Evolutionary conservation across 352 stramenopile genomes (phyloP), one percentile per base, ranked within the genome.

Genomic region (Phytophthora parvispora): DNA sequence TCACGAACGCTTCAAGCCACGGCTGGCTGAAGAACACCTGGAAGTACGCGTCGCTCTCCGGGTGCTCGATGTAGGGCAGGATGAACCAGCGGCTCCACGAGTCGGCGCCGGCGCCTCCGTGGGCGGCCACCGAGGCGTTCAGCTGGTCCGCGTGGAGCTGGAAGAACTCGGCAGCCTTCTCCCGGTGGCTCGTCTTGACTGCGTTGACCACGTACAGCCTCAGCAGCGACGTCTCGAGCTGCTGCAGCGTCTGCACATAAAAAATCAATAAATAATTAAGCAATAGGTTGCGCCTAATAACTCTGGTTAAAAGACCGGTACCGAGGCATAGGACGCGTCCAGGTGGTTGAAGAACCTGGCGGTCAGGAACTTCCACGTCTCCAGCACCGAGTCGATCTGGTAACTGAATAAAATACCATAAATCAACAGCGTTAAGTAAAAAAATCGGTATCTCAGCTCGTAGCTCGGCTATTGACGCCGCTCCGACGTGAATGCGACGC

Each of bases 21-120:
- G 89, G 67, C 27, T 86, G 83, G 5, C 77, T 69, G 64, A 95
- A 95, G 73, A 91, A 95, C 20, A 83, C 67, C 72, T 86, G 80
- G 43, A 95, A 95, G 60, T 92, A 93, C 12, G 84, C 42, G 49
- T 95, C 88, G 5, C 32, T 81, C 65, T 94, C 88, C 4, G 88
- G 84, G n/a, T 83, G 73, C 20, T 90, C 80, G 22, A 94, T 85
- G 71, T 91, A 95, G 9, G 88, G 88, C 48, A 94, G 67, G 32
- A 93, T 91, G 72, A 95, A 95, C 88, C 88, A 95, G 16, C 84
- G 84, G 70, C 78, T 78, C 88, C 88, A 95, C 38, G 83, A 87
- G 40, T 93, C 83, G 2, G 59, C 36, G 5, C 56, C 60, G 15
- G 68, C 45, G 2, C 60, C 56, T 18, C 58, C 67, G 24, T 68